Evolutionary conservation across 148 eudicot species (phyloP), one percentile per base, ranked within the genome.

Genomic region (Oxyria digyna): DNA sequence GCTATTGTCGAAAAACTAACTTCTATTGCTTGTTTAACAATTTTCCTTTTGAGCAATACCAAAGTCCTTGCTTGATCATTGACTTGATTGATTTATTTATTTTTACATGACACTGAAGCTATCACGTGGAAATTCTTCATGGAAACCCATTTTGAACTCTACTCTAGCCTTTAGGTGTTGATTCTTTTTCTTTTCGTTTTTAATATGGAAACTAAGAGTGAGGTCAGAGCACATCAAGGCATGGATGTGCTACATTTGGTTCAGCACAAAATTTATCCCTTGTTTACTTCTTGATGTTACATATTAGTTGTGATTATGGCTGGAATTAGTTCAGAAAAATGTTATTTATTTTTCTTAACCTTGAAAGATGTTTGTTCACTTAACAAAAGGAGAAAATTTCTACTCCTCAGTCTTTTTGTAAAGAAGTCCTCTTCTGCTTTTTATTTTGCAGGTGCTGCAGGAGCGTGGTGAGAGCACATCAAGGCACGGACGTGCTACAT

Each of bases 401-500:
- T 5, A 29, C 20, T 55, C 62, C 62, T 55, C 57, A 49, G 32
- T 55, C 1, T 55, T 55, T 64, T 63, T 43, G 29, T 38, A 29
- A 29, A 73, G 49, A 52, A 49, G 6, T 40, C 67, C 37, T 29
- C 49, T 9, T 59, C 64, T 20, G 31, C 41, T 42, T 65, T 13
- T 73, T 79, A 67, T 69, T 41, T 69, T 78, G 62, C 84, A 95
- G 99, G 99, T 95, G 31, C 78, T 95, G 81, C 99, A 95, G 74
- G 99, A 95, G 80, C 88, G 99, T 70, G 96, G 99, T 71, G 99
- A 95, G 82, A 95, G 97, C 83, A 95, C 97, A 64, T 95, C 99
- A 37, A 89, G 99, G 62, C 99, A 95, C 77, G 99, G 97, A 64
- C 97, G 99, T 72, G 96, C 99, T 70, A 85, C 97, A 73, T 95